Percentiles rank a stretch among this genome's conserved stretches.
Conservation (phyloP, 164 flowering plant genomes). For the Echeveria elegans region DNA sequence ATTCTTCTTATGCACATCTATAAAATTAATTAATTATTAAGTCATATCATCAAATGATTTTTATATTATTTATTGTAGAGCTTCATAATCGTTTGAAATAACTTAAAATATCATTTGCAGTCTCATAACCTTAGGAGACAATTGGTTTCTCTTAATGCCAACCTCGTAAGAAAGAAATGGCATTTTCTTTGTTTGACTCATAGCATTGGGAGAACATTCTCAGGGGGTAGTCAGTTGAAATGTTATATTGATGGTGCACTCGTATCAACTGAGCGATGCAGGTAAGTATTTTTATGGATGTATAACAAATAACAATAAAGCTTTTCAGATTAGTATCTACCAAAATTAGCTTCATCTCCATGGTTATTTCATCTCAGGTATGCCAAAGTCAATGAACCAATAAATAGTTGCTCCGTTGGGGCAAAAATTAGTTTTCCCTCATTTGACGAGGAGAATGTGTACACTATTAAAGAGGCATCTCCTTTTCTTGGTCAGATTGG, state of each 20-base stretch:
- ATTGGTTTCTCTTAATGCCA: conserved; percentile 39
- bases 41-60: too few relatives aligned
- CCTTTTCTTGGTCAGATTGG: conserved; percentile 94
- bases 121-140: conserved; percentile 77
- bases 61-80: not conserved
- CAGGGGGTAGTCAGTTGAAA: conserved; percentile 84
- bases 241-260: conserved; percentile 84
- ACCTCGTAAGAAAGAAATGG: conserved; percentile 69
- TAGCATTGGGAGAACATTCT: conserved; percentile 92
- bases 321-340: not conserved
- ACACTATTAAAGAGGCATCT: conserved; percentile 43
- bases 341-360: not conserved
- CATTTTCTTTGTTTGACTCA: conserved; percentile 88
- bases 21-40: too few relatives aligned
- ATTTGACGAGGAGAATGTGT: conserved; percentile 39
- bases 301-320: not conserved
- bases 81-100: not conserved
- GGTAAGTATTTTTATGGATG: conserved; percentile 30
- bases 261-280: conserved; percentile 87
- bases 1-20: not conserved
- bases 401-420: conserved; percentile 67
- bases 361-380: conserved; percentile 42
- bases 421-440: conserved; percentile 32
- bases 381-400: conserved; percentile 62
- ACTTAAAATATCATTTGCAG: conserved; percentile 27